These are phyloP conservation scores for Suhomyces taliae DNA, from an alignment of 1,139 yeast genomes.

Conservation along the genomic window DNA sequence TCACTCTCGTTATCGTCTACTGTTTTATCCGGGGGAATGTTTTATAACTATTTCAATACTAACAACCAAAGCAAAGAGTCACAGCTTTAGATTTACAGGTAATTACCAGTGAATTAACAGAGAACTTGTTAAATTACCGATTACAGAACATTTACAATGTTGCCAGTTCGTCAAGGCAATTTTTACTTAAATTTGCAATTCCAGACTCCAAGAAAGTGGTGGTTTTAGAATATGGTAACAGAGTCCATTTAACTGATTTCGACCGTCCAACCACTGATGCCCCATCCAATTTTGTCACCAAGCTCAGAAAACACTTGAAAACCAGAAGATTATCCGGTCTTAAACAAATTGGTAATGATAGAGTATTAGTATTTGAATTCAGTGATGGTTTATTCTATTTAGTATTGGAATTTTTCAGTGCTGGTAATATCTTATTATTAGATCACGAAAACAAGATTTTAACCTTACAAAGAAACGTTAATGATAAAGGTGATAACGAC, in stretches of 20 bases:
- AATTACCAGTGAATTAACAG: slow-evolving; percentile 63
- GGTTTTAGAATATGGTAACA: slow-evolving; percentile 84
- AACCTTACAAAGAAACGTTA: slow-evolving; percentile 75
- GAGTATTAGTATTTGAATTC: slow-evolving; percentile 78
- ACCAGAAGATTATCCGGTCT: slow-evolving; percentile 74
- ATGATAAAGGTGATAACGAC: slow-evolving; percentile 63
- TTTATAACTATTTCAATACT: slow-evolving; percentile 8
- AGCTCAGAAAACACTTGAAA: slow-evolving; percentile 82
- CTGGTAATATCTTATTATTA: slow-evolving; percentile 82
- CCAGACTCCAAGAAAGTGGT: slow-evolving; percentile 80
- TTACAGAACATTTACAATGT: slow-evolving; percentile 85
- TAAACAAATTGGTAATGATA: slow-evolving; percentile 72
- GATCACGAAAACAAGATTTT: slow-evolving; percentile 69
- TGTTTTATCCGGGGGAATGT: too few relatives aligned
- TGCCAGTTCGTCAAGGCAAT: slow-evolving; percentile 69
- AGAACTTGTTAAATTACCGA: slow-evolving; percentile 60
- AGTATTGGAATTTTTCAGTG: slow-evolving; percentile 90
- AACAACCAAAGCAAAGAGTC: slow-evolving; percentile 66
- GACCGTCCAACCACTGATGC: slow-evolving; percentile 77
- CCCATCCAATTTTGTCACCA: slow-evolving; percentile 84
- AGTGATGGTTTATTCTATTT: slow-evolving; percentile 77
- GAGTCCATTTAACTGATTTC: slow-evolving; percentile 75
- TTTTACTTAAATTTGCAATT: slow-evolving; percentile 73
- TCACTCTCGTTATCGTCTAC: too few relatives aligned
- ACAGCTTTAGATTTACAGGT: slow-evolving; percentile 80